Evolutionary conservation across 345 rosid genomes (phyloP).

Genomic region (Arabidopsis suecica): DNA sequence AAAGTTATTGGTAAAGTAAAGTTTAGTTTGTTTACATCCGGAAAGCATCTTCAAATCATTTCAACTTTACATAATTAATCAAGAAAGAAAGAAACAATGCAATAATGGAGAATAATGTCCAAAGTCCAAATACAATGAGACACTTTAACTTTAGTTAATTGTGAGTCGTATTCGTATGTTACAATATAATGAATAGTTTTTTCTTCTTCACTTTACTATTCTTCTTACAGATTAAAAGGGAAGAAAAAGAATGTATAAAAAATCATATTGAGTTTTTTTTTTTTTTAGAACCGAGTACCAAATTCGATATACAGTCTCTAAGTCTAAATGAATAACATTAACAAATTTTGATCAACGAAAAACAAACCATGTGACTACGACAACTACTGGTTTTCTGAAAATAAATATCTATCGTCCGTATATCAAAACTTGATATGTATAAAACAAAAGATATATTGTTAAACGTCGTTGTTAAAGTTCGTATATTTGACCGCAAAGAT

Average conservation of each 20-base stretch:
- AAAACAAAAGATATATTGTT: conserved; percentile 1
- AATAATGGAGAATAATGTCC: conserved; percentile 45
- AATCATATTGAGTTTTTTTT: too few relatives aligned
- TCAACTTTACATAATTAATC: conserved; percentile 41
- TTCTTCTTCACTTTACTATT: conserved; percentile 4
- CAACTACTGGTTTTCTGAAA: neutral
- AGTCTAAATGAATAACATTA: too few relatives aligned
- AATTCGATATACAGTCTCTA: neutral
- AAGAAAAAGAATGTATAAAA: neutral
- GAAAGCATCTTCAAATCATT: conserved; percentile 43
- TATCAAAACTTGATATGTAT: neutral
- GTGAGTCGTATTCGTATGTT: conserved; percentile 17
- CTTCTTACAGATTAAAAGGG: conserved; percentile 9
- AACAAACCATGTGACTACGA: conserved; percentile 20
- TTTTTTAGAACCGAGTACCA: neutral
- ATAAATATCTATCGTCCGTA: neutral
- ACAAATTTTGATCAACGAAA: neutral
- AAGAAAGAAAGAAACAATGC: conserved; percentile 13
- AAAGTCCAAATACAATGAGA: conserved; percentile 42
- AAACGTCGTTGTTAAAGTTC: neutral
- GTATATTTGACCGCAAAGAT: neutral
- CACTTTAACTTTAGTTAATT: conserved; percentile 39
- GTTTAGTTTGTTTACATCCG: conserved; percentile 28
- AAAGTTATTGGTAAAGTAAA: conserved; percentile 30
- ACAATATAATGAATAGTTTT: neutral